Conservation (phyloP, 768 basidiomycete genomes). For the Pleurotus citrinopileatus region DNA sequence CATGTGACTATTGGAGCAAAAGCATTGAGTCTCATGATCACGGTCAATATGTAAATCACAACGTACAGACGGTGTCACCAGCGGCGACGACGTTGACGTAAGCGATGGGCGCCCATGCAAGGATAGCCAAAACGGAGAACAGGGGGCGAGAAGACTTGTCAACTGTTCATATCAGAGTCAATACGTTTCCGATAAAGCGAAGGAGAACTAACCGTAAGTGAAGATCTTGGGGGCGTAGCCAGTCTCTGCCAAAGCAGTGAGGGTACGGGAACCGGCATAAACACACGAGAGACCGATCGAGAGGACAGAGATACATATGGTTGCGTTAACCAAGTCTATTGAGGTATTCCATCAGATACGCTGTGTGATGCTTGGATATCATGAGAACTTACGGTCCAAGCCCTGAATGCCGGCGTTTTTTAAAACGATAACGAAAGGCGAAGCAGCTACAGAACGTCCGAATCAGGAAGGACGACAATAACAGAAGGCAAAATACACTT, state of each 20-base stretch:
- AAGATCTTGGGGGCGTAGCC: slow-evolving; percentile 44
- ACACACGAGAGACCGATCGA: slow-evolving; percentile 45
- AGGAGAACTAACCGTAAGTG: slow-evolving; percentile 25
- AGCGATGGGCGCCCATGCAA: slow-evolving; percentile 36
- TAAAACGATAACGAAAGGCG: slow-evolving; percentile 44
- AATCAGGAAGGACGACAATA: neutral
- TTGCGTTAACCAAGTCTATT: slow-evolving; percentile 36
- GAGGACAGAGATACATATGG: slow-evolving; percentile 45
- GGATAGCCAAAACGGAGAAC: slow-evolving; percentile 34
- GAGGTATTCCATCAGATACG: neutral
- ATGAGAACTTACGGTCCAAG: slow-evolving; percentile 30
- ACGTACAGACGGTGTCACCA: slow-evolving; percentile 38
- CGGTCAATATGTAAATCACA: neutral
- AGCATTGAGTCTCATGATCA: neutral
- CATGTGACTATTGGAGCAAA: slow-evolving; percentile 30
- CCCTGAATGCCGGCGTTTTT: slow-evolving; percentile 37
- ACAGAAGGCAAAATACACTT: neutral
- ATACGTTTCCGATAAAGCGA: neutral
- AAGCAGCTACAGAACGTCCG: slow-evolving; percentile 25
- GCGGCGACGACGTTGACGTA: slow-evolving; percentile 35
- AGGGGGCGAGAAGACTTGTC: slow-evolving; percentile 45
- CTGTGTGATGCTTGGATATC: neutral
- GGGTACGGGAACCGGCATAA: slow-evolving; percentile 42
- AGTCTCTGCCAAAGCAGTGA: slow-evolving; percentile 44
- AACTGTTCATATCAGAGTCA: slow-evolving; percentile 17